phyloP scores from a whole-genome alignment of 345 rosid genomes.

The Brassica nigra region DNA sequence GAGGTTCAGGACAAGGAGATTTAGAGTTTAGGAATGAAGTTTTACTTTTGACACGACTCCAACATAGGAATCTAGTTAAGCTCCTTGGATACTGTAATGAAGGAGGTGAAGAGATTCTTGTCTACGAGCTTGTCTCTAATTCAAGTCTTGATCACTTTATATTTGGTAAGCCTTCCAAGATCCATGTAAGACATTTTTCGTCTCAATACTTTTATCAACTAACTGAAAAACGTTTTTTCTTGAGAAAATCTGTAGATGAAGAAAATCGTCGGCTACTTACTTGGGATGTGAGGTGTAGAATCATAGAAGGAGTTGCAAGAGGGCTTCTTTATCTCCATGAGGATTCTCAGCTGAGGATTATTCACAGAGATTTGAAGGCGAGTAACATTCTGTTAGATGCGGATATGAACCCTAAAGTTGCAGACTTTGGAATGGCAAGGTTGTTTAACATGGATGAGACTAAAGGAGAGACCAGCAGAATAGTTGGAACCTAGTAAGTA shows the following conservation, averaged over 20 bases:
- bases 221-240: neutral
- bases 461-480: slow-evolving; percentile 40
- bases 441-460: slow-evolving; percentile 35
- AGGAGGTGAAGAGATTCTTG: slow-evolving; percentile 48
- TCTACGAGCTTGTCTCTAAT: slow-evolving; percentile 56
- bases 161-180: slow-evolving; percentile 42
- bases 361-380: slow-evolving; percentile 39
- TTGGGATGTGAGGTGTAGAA: slow-evolving; percentile 38
- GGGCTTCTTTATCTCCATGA: slow-evolving; percentile 47
- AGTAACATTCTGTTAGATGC: slow-evolving; percentile 41
- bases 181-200: neutral
- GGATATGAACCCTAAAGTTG: slow-evolving; percentile 40
- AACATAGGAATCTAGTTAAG: slow-evolving; percentile 58
- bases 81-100: slow-evolving; percentile 54
- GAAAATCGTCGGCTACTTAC: slow-evolving; percentile 23
- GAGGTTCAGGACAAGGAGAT: slow-evolving; percentile 54
- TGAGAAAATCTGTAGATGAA: slow-evolving; percentile 20
- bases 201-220: neutral
- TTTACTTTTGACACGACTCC: slow-evolving; percentile 53
- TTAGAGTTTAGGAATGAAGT: slow-evolving; percentile 58
- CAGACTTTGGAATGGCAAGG: slow-evolving; percentile 48
- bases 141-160: slow-evolving; percentile 53
- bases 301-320: slow-evolving; percentile 43
- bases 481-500: slow-evolving; percentile 48
- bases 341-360: slow-evolving; percentile 38